Evolutionary conservation across 805 yeast genomes (phyloP).

Genomic region (Starmerella asiatica): DNA sequence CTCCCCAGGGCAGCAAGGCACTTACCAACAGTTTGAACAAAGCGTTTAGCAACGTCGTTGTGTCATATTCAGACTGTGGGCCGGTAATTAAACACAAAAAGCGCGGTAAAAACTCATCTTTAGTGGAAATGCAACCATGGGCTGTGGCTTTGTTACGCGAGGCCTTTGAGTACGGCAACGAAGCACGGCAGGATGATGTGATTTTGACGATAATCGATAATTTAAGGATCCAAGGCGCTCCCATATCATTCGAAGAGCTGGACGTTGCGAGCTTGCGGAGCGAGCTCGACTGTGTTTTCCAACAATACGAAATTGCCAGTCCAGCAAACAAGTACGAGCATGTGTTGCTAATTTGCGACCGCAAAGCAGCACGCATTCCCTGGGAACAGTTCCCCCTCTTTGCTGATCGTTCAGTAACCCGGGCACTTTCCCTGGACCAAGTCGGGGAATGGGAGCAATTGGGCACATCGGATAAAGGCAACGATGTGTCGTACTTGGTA

Average conservation of each 20-base stretch:
- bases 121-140: too few relatives aligned
- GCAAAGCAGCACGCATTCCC: slow-evolving; percentile 56
- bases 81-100: too few relatives aligned
- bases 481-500: slow-evolving; percentile 40
- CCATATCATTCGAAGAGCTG: slow-evolving; percentile 49
- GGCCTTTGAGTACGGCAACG: too few relatives aligned
- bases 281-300: background rate
- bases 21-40: too few relatives aligned
- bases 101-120: too few relatives aligned
- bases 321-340: background rate
- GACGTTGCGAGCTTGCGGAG: slow-evolving; percentile 35
- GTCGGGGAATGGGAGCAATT: slow-evolving; percentile 7
- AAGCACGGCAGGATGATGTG: too few relatives aligned
- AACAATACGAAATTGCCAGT: too few relatives aligned
- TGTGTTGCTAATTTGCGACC: slow-evolving; percentile 53
- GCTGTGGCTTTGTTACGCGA: too few relatives aligned
- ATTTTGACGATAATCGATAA: slow-evolving; percentile 29
- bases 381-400: slow-evolving; percentile 65
- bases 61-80: too few relatives aligned
- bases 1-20: too few relatives aligned
- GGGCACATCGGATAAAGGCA: background rate
- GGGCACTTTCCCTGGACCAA: slow-evolving; percentile 31
- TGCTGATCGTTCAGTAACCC: slow-evolving; percentile 6
- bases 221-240: slow-evolving; percentile 48
- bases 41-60: too few relatives aligned